Conservation (phyloP, 148 eudicot species). For the Camellia lanceoleosa region DNA sequence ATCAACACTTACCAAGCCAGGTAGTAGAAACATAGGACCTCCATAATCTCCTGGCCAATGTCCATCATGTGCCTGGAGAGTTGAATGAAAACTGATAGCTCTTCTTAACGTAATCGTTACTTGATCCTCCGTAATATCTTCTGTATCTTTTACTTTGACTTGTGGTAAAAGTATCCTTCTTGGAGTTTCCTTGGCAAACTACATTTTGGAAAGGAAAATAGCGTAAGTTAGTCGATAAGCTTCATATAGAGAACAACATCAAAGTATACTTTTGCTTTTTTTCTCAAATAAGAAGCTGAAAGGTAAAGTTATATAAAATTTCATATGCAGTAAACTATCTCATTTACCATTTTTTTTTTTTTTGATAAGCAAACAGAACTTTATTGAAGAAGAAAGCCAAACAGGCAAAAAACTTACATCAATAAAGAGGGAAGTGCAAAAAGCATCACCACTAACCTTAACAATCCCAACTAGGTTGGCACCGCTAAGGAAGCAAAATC, state of each 20-base stretch:
- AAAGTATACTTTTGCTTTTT: background rate
- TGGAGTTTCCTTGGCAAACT: constrained; percentile 75
- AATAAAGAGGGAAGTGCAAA: too few relatives aligned
- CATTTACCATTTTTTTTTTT: too few relatives aligned
- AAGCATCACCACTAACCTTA: too few relatives aligned
- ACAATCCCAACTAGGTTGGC: too few relatives aligned
- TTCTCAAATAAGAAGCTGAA: background rate
- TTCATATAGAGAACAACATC: background rate
- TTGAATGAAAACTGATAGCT: constrained; percentile 76
- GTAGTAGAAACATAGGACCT: constrained; percentile 94
- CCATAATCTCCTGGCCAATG: constrained; percentile 99
- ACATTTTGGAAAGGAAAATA: constrained; percentile 15
- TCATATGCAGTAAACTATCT: background rate
- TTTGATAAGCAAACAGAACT: too few relatives aligned
- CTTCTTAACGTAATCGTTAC: constrained; percentile 66
- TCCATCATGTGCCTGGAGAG: constrained; percentile 89
- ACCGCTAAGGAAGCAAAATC: too few relatives aligned
- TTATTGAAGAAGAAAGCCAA: too few relatives aligned
- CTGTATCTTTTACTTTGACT: constrained; percentile 65
- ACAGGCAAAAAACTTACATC: too few relatives aligned
- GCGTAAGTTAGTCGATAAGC: background rate
- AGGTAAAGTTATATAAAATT: background rate
- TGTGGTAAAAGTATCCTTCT: constrained; percentile 45
- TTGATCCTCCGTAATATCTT: constrained; percentile 65
- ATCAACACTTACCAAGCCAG: constrained; percentile 67